Base-by-base conservation (phyloP, 2,329 filamentous ascomycete species). In the Trichoderma sp. region DNA sequence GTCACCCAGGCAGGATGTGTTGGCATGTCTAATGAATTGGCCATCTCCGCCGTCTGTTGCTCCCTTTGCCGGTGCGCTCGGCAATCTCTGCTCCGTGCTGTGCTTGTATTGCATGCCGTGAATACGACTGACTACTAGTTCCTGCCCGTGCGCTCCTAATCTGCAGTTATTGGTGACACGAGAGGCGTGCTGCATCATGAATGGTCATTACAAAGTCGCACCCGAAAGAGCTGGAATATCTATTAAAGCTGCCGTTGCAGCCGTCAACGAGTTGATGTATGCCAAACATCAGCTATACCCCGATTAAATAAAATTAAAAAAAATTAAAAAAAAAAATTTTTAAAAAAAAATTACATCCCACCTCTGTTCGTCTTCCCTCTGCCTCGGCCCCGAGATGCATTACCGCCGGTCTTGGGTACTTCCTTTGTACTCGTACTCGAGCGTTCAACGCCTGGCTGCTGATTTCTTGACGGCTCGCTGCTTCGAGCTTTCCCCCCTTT, bases 401-500 rank as follows among this genome's bases (percentile, higher is more conserved):
- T 57, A 9, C 64, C 67, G 37, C 59, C 57, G 19, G 48, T 52
- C 52, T 37, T 63, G 13, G 50, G 13, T 34, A 25, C 58, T 42
- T 58, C 68, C 34, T 67, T 72, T 13, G 67, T 27, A 54, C 65
- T 69, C 15, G 67, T 35, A 53, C 63, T 69, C 6, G 67, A 35
- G 48, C 65, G 69, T 27, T 71, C 71, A 37, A 64, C 68, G 50
- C 57, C 65, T 42, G 67, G 68, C 68, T 72, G 74, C 54, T 70
- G 70, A 34, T 67, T 65, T 19, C 64, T 70, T 60, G 50, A 42
- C n/a, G 32, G n/a, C 34, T 67, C 70, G 17, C 25, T 53, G 12
- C 50, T 35, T 64, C 74, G 76, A 34, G 66, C 58, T 68, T 76
- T 78, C 45, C 76, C 76, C 52, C 76, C 74, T 68, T 76, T 69